Base-by-base conservation (phyloP, 2,329 filamentous ascomycete genomes). In the Lojkania enalia region DNA sequence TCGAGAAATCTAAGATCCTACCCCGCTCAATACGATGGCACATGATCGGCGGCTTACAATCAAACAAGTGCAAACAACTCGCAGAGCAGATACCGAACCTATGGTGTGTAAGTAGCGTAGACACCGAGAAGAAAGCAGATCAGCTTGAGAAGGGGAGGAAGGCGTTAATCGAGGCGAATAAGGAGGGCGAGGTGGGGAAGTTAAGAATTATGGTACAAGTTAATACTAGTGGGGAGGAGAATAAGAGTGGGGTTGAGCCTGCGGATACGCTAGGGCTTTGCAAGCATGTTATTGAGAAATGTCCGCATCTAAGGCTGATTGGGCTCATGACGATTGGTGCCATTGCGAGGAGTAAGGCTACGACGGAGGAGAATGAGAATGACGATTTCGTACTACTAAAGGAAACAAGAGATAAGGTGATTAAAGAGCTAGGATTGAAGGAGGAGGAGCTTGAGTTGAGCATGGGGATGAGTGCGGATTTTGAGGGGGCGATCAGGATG, bases 401-500 rank as follows among this genome's bases (percentile, higher is more conserved):
- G 39, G 78, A 86, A 61, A 85, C 87, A 65, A 77, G 88, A 44
- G 87, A 95, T 66, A 70, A 81, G 12, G 83, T 96, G 2, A 81
- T 78, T 2, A 63, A 72, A 61, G 85, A 84, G 55, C 61, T 91
- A 39, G 81, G 76, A 0, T 56, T 83, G 30, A 66, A 74, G 13
- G 66, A 76, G 13, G 71, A 74, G n/a, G 77, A 78, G 49, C 66
- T 96, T 59, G 90, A 96, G 75, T 70, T 97, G 71, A 96, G 91
- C 71, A 99, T 99, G 92, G 92, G 92, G 5, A 99, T 99, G 94
- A 96, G 90, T 66, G 84, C 89, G 63, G 94, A 99, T 70, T 99
- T 92, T 69, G 91, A 96, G 74, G 87, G 86, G 5, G 94, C 94
- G 0, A 85, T 97, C 62, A 73, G 71, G 11, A 75, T 90, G 75